These are phyloP conservation scores for Phytophthora cajani DNA, from an alignment of 352 stramenopile species.

Conservation along the genomic window DNA sequence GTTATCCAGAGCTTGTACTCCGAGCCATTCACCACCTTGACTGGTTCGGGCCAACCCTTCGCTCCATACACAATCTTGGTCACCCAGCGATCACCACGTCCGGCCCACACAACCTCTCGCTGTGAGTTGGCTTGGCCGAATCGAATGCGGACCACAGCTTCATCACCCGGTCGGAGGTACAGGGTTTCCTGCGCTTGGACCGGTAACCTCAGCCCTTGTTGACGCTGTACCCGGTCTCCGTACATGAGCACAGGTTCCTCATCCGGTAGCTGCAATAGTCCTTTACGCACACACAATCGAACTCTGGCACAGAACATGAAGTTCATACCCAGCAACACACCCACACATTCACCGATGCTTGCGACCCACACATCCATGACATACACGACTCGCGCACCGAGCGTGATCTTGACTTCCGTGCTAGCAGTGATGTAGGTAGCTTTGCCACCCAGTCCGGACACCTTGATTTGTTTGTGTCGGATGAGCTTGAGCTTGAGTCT, in stretches of 20 bases:
- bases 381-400: neutral
- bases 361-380: no score
- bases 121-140: neutral
- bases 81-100: no score
- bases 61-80: no score
- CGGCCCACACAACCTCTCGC: no score
- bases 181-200: neutral
- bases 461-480: neutral
- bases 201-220: neutral
- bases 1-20: no score
- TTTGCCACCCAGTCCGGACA: neutral
- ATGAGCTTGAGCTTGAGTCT: slow-evolving; percentile 4
- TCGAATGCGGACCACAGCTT: neutral
- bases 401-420: slow-evolving; percentile 7
- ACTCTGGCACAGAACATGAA: neutral
- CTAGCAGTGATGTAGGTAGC: slow-evolving; percentile 2
- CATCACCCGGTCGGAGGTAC: neutral
- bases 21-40: no score
- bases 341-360: slow-evolving; percentile 3
- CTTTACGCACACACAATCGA: neutral
- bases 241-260: no score
- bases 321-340: neutral
- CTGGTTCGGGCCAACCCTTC: no score
- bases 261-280: neutral
- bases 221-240: neutral